phyloP scores from a whole-genome alignment of 495 filamentous ascomycete genomes.

The Monascus purpureus region DNA sequence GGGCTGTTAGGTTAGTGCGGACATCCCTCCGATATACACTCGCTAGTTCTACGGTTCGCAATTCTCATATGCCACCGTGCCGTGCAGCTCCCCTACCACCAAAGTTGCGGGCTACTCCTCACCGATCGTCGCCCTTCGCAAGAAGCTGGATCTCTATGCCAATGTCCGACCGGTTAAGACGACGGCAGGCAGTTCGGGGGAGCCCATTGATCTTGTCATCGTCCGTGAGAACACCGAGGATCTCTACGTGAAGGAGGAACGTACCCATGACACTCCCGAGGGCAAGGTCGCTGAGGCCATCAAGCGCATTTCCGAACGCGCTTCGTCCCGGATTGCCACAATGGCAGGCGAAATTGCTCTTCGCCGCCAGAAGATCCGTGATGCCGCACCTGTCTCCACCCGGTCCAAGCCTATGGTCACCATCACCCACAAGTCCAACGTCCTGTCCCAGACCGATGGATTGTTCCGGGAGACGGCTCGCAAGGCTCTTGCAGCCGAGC shows the following conservation, averaged over 20 bases:
- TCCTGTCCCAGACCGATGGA: conserved; percentile 90
- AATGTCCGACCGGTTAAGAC: conserved; percentile 96
- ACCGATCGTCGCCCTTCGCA: conserved; percentile 93
- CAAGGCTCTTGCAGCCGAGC: conserved; percentile 47
- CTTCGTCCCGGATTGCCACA: conserved; percentile 67
- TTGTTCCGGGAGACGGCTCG: conserved; percentile 77
- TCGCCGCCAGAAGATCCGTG: conserved; percentile 66
- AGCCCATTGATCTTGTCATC: conserved; percentile 87
- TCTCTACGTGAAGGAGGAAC: conserved; percentile 96
- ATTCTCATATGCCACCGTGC: no score
- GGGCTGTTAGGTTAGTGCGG: conserved; percentile 56
- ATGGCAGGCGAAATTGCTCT: conserved; percentile 94
- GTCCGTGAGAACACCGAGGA: conserved; percentile 98
- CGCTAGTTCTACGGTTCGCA: conserved; percentile 5
- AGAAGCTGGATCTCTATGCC: conserved; percentile 88
- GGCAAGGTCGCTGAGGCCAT: conserved; percentile 92
- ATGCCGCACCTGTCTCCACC: conserved; percentile 32
- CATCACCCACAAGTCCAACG: conserved; percentile 97
- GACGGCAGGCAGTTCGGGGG: conserved; percentile 38
- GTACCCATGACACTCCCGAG: conserved; percentile 52
- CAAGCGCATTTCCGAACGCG: conserved; percentile 84
- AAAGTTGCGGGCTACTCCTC: conserved; percentile 91
- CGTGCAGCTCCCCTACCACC: conserved; percentile 61
- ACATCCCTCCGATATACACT: neutral
- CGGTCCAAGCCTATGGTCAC: conserved; percentile 69